Evolutionary conservation across 257 asterid genomes (phyloP).

Genomic region (Datura wrightii): DNA sequence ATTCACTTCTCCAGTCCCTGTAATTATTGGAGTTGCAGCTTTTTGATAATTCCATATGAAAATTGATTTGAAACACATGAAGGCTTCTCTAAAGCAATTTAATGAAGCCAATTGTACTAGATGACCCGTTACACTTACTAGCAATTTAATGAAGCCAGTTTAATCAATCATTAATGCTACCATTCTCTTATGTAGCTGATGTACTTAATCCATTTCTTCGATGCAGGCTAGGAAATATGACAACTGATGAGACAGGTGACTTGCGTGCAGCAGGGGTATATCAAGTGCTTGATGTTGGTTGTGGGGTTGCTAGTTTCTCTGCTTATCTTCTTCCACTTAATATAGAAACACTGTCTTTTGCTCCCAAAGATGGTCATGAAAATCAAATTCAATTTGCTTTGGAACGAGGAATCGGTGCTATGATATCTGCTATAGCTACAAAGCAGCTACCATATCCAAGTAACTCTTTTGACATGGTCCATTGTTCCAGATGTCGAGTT

Average conservation of each 20-base stretch:
- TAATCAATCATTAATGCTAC: neutral
- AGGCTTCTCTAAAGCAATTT: neutral
- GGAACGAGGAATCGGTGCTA: slow-evolving; percentile 93
- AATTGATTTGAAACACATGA: neutral
- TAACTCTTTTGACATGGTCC: slow-evolving; percentile 91
- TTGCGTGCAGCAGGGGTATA: slow-evolving; percentile 74
- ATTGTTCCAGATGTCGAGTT: slow-evolving; percentile 97
- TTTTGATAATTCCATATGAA: neutral
- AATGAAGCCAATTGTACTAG: neutral
- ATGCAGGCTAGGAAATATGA: slow-evolving; percentile 93
- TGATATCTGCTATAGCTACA: slow-evolving; percentile 86
- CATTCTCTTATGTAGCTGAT: slow-evolving; percentile 13
- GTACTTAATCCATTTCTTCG: neutral
- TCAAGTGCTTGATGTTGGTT: slow-evolving; percentile 94
- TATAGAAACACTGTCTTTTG: slow-evolving; percentile 91
- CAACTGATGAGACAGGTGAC: slow-evolving; percentile 73
- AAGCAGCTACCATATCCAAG: slow-evolving; percentile 91
- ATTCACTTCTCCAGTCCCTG: neutral
- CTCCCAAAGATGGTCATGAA: slow-evolving; percentile 96
- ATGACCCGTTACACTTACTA: neutral
- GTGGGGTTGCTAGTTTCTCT: slow-evolving; percentile 99
- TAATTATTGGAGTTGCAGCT: neutral
- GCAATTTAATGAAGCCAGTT: neutral
- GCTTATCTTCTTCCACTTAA: slow-evolving; percentile 86
- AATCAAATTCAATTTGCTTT: slow-evolving; percentile 96